A percentile compares a stretch with the other conserved stretches of the same genome.
These are phyloP conservation scores for Phytophthora pinifolia DNA, from an alignment of 352 stramenopile genomes.

Conservation along the genomic window DNA sequence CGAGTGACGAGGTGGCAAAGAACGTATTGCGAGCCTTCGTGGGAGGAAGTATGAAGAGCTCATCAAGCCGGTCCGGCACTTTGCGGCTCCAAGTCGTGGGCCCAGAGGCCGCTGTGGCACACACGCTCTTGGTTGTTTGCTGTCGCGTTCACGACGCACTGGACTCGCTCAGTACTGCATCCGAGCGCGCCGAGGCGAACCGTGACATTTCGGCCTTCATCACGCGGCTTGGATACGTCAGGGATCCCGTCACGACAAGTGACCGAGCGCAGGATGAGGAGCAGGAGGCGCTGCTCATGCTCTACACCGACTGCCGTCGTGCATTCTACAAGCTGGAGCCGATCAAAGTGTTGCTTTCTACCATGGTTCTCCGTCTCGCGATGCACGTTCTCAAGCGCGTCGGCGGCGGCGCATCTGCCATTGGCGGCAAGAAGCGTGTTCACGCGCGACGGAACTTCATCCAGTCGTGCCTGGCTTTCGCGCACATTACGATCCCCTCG, in stretches of 20 bases:
- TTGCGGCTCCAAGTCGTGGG: conserved; percentile 70
- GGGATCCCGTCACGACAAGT: conserved; percentile 7
- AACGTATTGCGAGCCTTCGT: conserved; percentile 85
- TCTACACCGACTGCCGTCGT: conserved; percentile 88
- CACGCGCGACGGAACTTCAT: conserved; percentile 69
- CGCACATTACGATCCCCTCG: conserved; percentile 89
- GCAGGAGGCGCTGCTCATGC: conserved; percentile 78
- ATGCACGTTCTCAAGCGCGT: conserved; percentile 55
- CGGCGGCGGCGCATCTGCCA: conserved; percentile 5
- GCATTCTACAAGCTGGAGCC: conserved; percentile 88
- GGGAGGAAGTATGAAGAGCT: conserved; percentile 29
- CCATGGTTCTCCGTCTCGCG: conserved; percentile 57
- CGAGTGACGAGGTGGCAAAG: conserved; percentile 81
- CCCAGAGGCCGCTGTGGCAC: conserved; percentile 72
- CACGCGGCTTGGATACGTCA: conserved; percentile 48
- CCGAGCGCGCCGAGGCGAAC: conserved; percentile 57
- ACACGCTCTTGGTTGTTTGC: conserved; percentile 87
- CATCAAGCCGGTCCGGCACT: conserved; percentile 18
- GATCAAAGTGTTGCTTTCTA: conserved; percentile 64
- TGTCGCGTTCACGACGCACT: conserved; percentile 84
- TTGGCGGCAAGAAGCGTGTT: conserved; percentile 22
- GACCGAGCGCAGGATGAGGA: conserved; percentile 53
- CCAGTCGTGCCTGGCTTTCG: conserved; percentile 89
- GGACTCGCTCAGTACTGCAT: conserved; percentile 68
- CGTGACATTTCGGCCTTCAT: conserved; percentile 86